Evolutionary conservation across 139 green algal genomes (phyloP), one percentile per base, ranked within the genome.

Genomic region (Desmodesmus armatus): DNA sequence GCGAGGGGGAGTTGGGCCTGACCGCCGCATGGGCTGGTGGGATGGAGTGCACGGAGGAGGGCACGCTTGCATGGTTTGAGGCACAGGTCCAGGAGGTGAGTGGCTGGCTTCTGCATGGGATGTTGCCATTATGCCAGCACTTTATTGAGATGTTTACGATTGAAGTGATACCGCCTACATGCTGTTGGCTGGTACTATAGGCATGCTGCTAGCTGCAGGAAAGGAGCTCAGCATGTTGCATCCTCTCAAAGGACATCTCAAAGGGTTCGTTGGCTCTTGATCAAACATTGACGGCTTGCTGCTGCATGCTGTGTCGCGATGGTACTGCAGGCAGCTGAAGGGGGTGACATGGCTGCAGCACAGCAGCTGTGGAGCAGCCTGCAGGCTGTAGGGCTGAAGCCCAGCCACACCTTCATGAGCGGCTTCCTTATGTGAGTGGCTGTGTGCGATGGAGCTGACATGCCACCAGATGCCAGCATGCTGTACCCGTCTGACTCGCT

Each of bases 271-370:
- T 4, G 33, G 33, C 15, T 74, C 13, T n/a, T 47, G 35, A n/a
- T n/a, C 49, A 31, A 43, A 41, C 63, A 7, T 51, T 15, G 13
- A 7, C 47, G 13, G 13, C 9, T 55, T 19, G 60, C 27, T 69
- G 60, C 3, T 2, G 37, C 6, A 25, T 6, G n/a, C 13, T 65
- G 55, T 65, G 55, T 6, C n/a, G 55, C 47, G 31, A 11, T 69
- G 73, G 19, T 35, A 25, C 37, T 39, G 71, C 43, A 84, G 78
- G 78, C 78, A 35, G 63, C 78, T 65, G 78, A 84, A 27, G 78
- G 77, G 31, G 78, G 41, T 49, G 63, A 84, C 62, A n/a, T 67
- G 29, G 13, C 43, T 3, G 44, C 62, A 39, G 78, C 78, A 9
- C 62, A 77, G 43, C 62, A 84, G 78, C 43, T 84, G 13, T 84